Evolutionary conservation across 2,329 filamentous ascomycete genomes (phyloP).

Genomic region (Emericellopsis atlantica): DNA sequence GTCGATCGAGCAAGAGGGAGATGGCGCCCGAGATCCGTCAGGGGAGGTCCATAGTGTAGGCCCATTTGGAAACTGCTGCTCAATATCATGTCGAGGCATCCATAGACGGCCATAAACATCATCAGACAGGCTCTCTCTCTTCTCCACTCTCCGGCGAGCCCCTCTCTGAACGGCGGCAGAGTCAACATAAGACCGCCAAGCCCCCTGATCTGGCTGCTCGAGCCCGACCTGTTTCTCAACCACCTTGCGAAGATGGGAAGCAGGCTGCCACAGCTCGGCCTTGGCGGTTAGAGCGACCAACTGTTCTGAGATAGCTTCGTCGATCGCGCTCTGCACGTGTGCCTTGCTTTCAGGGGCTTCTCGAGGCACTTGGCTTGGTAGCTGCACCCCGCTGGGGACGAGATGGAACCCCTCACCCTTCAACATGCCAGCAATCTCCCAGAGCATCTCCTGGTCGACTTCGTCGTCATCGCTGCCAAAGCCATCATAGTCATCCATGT

Average conservation of each 20-base stretch:
- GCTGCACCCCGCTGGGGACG: constrained; percentile 25
- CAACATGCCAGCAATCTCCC: constrained; percentile 50
- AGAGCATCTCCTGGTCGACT: constrained; percentile 49
- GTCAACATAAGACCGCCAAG: constrained; percentile 18
- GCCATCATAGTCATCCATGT: constrained; percentile 16
- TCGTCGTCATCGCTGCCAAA: constrained; percentile 27
- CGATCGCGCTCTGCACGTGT: background rate
- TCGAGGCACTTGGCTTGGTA: constrained; percentile 1
- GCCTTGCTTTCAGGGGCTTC: background rate
- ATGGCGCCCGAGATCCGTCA: background rate
- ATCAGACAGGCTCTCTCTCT: constrained; percentile 3
- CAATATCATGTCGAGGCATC: background rate
- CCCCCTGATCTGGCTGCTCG: constrained; percentile 20
- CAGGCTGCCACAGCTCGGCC: constrained; percentile 3
- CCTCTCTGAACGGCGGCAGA: background rate
- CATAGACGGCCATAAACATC: constrained; percentile 1
- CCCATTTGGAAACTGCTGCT: background rate
- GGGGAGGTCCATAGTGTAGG: background rate
- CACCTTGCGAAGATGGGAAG: background rate
- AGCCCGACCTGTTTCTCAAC: constrained; percentile 10
- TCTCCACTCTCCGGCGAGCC: constrained; percentile 4
- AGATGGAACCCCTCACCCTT: constrained; percentile 37
- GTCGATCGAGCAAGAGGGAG: too few species aligned
- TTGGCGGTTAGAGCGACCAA: too few species aligned
- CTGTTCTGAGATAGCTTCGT: background rate